Percentiles rank a stretch among this genome's conserved stretches.
These are phyloP conservation scores for Suillus occidentalis DNA, from an alignment of 768 basidiomycete species.

Conservation along the genomic window DNA sequence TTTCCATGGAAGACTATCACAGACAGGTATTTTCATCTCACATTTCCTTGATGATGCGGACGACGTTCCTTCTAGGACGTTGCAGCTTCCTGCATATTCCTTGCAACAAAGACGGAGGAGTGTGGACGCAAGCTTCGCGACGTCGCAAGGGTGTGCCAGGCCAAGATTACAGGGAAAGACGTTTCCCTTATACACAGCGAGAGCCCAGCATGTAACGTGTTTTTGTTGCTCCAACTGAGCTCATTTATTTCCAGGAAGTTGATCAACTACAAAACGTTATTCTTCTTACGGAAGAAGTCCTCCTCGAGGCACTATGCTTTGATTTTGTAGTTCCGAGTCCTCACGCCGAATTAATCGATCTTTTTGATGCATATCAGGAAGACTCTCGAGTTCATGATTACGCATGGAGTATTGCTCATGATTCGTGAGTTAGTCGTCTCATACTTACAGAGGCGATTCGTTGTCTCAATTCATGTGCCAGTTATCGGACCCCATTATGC, in stretches of 20 bases:
- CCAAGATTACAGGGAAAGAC: conserved; percentile 62
- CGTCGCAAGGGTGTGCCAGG: conserved; percentile 71
- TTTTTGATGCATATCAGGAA: conserved; percentile 58
- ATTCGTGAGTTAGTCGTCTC: conserved; percentile 58
- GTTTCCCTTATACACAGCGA: conserved; percentile 57
- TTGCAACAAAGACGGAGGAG: conserved; percentile 91
- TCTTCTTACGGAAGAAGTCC: conserved; percentile 70
- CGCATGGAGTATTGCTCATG: conserved; percentile 85
- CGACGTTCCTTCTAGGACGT: conserved; percentile 54
- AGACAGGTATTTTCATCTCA: conserved; percentile 47
- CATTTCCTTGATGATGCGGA: conserved; percentile 7
- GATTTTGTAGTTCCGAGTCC: conserved; percentile 80
- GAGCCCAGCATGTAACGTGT: conserved; percentile 52
- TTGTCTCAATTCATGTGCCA: conserved; percentile 28
- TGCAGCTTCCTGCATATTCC: conserved; percentile 82
- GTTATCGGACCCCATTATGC: conserved; percentile 80
- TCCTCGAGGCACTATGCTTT: conserved; percentile 83
- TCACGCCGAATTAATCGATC: conserved; percentile 71
- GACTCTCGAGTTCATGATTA: conserved; percentile 61
- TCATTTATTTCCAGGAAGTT: conserved; percentile 55
- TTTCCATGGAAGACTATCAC: conserved; percentile 82
- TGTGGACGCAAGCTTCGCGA: conserved; percentile 86
- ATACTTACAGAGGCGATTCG: not conserved
- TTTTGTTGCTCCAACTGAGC: conserved; percentile 4
- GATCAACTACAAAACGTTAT: conserved; percentile 70